Percentiles rank a stretch among this genome's conserved stretches.
Conservation (phyloP, 768 basidiomycete genomes). For the Collybiopsis luxurians region DNA sequence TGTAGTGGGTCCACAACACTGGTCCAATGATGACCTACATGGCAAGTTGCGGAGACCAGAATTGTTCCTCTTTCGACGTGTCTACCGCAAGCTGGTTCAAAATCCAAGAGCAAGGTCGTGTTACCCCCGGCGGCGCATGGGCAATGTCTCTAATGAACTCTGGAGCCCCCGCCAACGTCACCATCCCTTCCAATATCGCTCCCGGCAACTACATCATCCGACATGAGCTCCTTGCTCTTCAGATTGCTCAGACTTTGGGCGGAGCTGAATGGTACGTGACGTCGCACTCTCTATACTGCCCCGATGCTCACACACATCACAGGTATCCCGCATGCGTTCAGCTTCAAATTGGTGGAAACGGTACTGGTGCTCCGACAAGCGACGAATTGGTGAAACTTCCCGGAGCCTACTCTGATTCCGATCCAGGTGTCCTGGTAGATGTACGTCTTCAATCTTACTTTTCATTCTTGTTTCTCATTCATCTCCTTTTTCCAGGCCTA, state of each 20-base stretch:
- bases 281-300: too few species aligned
- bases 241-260: constrained; percentile 29
- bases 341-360: constrained; percentile 17
- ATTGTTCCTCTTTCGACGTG: constrained; percentile 40
- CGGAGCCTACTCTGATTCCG: constrained; percentile 47
- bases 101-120: constrained; percentile 31
- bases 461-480: neutral
- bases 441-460: neutral
- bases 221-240: constrained; percentile 51
- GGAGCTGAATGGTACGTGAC: constrained; percentile 30
- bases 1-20: constrained; percentile 44
- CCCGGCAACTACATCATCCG: constrained; percentile 51
- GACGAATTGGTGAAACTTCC: constrained; percentile 41
- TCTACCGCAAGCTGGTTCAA: constrained; percentile 48
- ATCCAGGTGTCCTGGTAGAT: constrained; percentile 32
- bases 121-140: constrained; percentile 2
- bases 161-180: constrained; percentile 28
- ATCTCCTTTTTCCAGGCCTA: neutral
- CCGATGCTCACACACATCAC: too few species aligned
- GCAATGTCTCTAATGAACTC: constrained; percentile 7
- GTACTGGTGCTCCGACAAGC: constrained; percentile 18
- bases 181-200: constrained; percentile 29
- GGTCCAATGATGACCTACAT: constrained; percentile 54
- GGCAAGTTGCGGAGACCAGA: constrained; percentile 36
- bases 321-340: constrained; percentile 37